A percentile compares a stretch with the other conserved stretches of the same genome.
These are phyloP conservation scores for Agaricus sinodeliciosus DNA, from an alignment of 768 basidiomycete species.

Conservation along the genomic window DNA sequence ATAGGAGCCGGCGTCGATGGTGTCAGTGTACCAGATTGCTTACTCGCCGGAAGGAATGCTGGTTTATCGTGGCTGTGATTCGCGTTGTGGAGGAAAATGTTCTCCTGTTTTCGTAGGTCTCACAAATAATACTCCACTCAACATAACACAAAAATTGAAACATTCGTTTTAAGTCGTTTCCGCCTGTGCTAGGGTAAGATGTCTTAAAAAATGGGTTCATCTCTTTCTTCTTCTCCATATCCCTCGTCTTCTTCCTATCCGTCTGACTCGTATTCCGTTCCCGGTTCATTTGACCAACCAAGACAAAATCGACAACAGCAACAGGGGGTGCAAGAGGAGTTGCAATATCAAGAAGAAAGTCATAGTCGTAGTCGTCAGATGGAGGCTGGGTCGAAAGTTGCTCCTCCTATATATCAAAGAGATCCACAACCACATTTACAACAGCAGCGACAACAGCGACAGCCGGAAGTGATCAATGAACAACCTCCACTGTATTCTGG, in stretches of 20 bases:
- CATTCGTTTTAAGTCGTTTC: neutral
- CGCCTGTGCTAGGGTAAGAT: neutral
- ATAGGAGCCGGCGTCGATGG: conserved; percentile 85
- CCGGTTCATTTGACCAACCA: neutral
- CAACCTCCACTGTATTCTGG: neutral
- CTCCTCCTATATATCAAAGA: neutral
- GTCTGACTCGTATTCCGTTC: neutral
- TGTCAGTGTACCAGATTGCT: conserved; percentile 83
- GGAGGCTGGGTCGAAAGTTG: neutral
- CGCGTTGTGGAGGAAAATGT: no score
- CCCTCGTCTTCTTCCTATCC: no score
- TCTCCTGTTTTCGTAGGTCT: neutral
- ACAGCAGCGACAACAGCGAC: neutral
- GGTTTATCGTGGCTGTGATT: conserved; percentile 18
- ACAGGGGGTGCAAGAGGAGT: no score
- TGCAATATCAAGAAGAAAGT: no score
- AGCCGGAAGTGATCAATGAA: neutral
- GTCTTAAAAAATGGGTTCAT: no score
- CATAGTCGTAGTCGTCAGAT: no score
- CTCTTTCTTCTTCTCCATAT: no score
- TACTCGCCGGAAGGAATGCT: conserved; percentile 62
- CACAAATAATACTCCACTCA: neutral
- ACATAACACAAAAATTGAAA: no score
- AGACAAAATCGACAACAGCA: no score
- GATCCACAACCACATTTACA: neutral